Base-by-base conservation (phyloP, 208 protist species). In the Crithidia brevicula region DNA sequence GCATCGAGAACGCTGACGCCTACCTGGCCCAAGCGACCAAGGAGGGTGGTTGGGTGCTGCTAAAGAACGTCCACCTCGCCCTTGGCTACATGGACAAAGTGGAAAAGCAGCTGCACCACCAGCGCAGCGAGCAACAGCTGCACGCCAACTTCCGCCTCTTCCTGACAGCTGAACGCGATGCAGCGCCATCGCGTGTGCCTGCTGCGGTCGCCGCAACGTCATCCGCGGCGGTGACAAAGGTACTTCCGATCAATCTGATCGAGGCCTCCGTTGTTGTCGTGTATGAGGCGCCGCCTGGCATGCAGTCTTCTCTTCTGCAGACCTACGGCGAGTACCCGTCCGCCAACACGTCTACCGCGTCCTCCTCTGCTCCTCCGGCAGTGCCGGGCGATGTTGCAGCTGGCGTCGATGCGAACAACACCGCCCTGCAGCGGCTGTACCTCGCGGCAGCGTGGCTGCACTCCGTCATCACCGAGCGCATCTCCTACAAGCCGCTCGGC, bases 61-160 rank as follows among this genome's bases (percentile, higher is more conserved):
- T 99, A 13, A 99, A 99, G 81, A 99, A 99, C 79, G 93, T 99
- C 3, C 98, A 99, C 81, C 79, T 99, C 6, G 94, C 95, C 1
- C 90, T 96, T 25, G 61, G 77, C 23, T 99, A 97, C 92, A 87
- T 99, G 36, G 66, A 83, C 40, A 74, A 81, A 18, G 68, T 99
- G 18, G 98, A 99, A 74, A 99, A 99, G 88, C 93, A 91, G 56
- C 60, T 99, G 23, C 97, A 99, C 83, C 83, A 79, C 36, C 77
- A 91, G 54, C 71, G 90, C 5, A 73, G 80, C 22, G 86, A 89
- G 40, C 58, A 42, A 25, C 67, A 75, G 70, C 69, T 94, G n/a
- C 77, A 97, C 57, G 34, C 38, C 22, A 64, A 88, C 66, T 99
- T 99, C 73, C 91, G 98, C 27, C 79, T 99, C 1, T 98, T 99